Conservation (phyloP, 2,329 filamentous ascomycete species). For the Neoascochyta sp. region DNA sequence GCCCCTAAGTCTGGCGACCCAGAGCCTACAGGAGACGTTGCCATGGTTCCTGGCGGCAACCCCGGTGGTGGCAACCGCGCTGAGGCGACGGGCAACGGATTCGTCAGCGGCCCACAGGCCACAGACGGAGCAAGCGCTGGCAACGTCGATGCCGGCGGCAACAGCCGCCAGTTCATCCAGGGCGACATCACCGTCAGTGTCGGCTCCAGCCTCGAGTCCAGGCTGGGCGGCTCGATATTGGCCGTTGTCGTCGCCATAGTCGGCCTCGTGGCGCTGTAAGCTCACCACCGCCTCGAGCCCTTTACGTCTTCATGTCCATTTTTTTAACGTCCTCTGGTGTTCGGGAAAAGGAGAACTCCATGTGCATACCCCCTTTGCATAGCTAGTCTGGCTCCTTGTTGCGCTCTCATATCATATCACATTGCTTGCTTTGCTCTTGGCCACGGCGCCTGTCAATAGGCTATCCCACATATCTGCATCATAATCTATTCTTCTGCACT, state of each 20-base stretch:
- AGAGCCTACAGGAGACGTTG: conserved; percentile 31
- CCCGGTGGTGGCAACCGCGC: conserved; percentile 47
- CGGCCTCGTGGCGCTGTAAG: conserved; percentile 28
- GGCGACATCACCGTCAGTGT: conserved; percentile 19
- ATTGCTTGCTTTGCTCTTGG: too few species aligned
- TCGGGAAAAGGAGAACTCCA: too few species aligned
- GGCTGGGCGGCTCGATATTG: conserved; percentile 30
- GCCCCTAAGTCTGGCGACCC: conserved; percentile 34
- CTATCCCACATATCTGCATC: too few species aligned
- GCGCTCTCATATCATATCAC: too few species aligned
- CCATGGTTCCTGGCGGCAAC: conserved; percentile 56
- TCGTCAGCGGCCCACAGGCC: conserved; percentile 8
- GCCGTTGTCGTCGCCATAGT: conserved; percentile 35
- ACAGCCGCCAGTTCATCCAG: conserved; percentile 21
- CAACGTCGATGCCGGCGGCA: conserved; percentile 3
- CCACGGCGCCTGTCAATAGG: too few species aligned
- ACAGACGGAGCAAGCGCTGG: conserved; percentile 3
- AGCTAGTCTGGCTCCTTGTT: too few species aligned
- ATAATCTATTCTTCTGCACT: too few species aligned
- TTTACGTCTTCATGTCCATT: too few species aligned
- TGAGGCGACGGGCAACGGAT: conserved; percentile 14
- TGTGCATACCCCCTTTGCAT: too few species aligned
- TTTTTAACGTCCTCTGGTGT: too few species aligned
- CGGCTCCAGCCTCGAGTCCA: conserved; percentile 21
- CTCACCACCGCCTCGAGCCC: too few species aligned